A percentile compares a stretch with the other conserved stretches of the same genome.
These are phyloP conservation scores for Cyclotella choctawhatcheeana DNA, from an alignment of 108 stramenopile genomes.

Conservation along the genomic window DNA sequence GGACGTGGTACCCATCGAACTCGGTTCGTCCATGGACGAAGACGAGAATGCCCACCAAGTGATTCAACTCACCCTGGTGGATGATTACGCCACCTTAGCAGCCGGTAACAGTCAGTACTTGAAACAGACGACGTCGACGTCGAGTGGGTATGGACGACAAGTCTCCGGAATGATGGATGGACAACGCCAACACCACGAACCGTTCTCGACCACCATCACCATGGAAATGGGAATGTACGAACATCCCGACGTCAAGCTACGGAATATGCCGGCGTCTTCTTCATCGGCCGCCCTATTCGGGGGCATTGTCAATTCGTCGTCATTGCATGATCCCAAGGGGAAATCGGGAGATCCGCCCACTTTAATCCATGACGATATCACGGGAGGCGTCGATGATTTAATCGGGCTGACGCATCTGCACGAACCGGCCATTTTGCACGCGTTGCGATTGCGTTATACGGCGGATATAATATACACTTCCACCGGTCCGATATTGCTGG, in stretches of 20 bases:
- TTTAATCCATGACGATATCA: constrained; percentile 33
- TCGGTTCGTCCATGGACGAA: neutral
- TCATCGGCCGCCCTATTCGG: constrained; percentile 17
- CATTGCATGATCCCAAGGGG: neutral
- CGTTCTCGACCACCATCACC: neutral
- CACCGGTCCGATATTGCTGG: constrained; percentile 63
- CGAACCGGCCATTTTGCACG: constrained; percentile 62
- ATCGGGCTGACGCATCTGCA: constrained; percentile 60
- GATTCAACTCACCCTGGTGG: constrained; percentile 42
- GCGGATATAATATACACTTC: constrained; percentile 60
- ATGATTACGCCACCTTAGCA: constrained; percentile 37
- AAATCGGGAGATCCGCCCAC: constrained; percentile 24
- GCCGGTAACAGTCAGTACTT: constrained; percentile 2
- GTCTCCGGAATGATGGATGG: constrained; percentile 10
- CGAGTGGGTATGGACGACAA: constrained; percentile 28
- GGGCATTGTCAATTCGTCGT: too few relatives aligned
- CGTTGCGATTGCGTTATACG: constrained; percentile 53
- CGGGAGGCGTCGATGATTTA: constrained; percentile 55
- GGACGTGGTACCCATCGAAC: neutral
- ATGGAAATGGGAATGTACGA: constrained; percentile 2
- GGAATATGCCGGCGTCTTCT: constrained; percentile 38
- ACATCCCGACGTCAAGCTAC: constrained; percentile 51
- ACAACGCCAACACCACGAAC: neutral
- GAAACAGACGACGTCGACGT: constrained; percentile 12
- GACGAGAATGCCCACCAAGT: constrained; percentile 13